Conservation (phyloP, 257 asterid species). For the Gentiana straminea region DNA sequence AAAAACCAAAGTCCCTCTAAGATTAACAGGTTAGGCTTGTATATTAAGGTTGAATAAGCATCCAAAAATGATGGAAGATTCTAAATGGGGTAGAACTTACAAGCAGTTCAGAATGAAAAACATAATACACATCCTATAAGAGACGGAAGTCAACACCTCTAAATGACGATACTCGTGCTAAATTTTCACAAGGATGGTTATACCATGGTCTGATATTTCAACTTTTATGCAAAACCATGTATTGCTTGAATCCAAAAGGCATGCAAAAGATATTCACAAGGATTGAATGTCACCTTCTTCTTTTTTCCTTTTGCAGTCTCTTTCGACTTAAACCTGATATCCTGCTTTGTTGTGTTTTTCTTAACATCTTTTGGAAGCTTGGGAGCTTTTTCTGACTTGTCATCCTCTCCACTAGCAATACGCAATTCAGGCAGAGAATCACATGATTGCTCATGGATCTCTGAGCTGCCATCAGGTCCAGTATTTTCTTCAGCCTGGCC, state of each 20-base stretch:
- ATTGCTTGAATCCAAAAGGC: background rate
- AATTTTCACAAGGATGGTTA: too few relatives aligned
- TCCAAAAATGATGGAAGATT: too few relatives aligned
- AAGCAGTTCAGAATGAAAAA: background rate
- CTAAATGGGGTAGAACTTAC: too few relatives aligned
- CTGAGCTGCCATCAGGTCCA: slow-evolving; percentile 23
- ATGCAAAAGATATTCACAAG: background rate
- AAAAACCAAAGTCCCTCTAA: background rate
- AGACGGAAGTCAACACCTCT: too few relatives aligned
- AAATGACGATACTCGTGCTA: too few relatives aligned
- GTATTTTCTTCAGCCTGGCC: slow-evolving; percentile 22
- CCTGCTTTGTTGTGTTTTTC: slow-evolving; percentile 42
- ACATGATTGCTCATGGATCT: slow-evolving; percentile 25
- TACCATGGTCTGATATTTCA: too few relatives aligned
- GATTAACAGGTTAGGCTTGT: too few relatives aligned
- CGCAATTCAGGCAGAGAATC: slow-evolving; percentile 30
- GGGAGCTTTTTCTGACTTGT: slow-evolving; percentile 21
- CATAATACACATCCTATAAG: too few relatives aligned
- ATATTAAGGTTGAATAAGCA: too few relatives aligned
- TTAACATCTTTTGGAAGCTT: slow-evolving; percentile 29
- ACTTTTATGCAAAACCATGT: too few relatives aligned
- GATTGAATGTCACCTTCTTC: slow-evolving; percentile 44
- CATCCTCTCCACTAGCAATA: slow-evolving; percentile 25
- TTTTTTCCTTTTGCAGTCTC: slow-evolving; percentile 59
- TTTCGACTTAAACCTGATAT: slow-evolving; percentile 37